phyloP scores from a whole-genome alignment of 352 stramenopile species.

The Phytophthora pistaciae region DNA sequence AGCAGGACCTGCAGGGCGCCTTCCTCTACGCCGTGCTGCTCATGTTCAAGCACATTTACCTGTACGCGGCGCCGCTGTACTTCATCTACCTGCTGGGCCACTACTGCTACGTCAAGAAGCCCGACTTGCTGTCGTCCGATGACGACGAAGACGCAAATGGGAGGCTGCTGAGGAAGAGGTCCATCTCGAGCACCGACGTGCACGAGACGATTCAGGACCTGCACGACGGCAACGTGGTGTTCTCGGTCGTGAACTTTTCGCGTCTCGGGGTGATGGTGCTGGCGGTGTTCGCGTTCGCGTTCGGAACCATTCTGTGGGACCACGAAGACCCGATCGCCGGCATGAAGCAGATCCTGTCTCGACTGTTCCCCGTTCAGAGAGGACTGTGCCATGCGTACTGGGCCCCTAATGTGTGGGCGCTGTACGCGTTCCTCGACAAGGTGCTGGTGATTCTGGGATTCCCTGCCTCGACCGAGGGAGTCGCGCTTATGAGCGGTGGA shows the following conservation, averaged over 20 bases:
- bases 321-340: conserved; percentile 61
- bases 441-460: conserved; percentile 67
- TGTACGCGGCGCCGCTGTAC: conserved; percentile 96
- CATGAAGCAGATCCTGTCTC: conserved; percentile 89
- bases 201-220: conserved; percentile 75
- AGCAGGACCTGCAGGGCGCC: conserved; percentile 89
- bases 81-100: conserved; percentile 95
- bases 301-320: conserved; percentile 73
- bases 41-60: conserved; percentile 98
- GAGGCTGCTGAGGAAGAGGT: conserved; percentile 58
- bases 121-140: conserved; percentile 15
- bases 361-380: conserved; percentile 97
- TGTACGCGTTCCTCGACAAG: conserved; percentile 95
- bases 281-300: conserved; percentile 81
- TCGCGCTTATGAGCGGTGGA: conserved; percentile 86
- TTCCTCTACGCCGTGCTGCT: conserved; percentile 94
- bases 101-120: conserved; percentile 86
- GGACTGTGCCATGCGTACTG: conserved; percentile 99
- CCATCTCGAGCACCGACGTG: conserved; percentile 76
- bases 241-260: conserved; percentile 80
- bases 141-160: conserved; percentile 21
- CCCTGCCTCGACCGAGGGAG: conserved; percentile 35
- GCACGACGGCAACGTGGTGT: conserved; percentile 61
- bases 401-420: conserved; percentile 98
- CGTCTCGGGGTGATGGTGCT: conserved; percentile 88